Conservation (phyloP, 2,329 filamentous ascomycete species). For the Ascochyta rabiei region DNA sequence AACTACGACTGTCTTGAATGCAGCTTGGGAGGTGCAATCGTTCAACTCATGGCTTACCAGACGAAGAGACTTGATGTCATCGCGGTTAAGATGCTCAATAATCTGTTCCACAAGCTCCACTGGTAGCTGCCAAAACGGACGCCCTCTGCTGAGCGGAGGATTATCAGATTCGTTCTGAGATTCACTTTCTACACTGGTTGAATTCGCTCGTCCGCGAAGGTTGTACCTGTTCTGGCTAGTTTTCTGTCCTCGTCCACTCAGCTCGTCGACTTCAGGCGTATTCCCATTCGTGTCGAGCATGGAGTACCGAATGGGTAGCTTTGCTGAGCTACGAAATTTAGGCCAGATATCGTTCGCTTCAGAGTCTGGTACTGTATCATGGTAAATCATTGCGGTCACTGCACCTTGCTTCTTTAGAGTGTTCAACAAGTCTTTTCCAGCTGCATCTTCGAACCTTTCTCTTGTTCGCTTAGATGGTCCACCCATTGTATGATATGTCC, state of each 20-base stretch:
- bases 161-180: not conserved
- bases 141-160: constrained; percentile 25
- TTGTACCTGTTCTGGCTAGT: not conserved
- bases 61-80: constrained; percentile 65
- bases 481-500: not conserved
- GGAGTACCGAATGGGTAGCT: constrained; percentile 35
- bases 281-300: constrained; percentile 18
- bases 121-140: constrained; percentile 56
- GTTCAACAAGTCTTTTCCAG: constrained; percentile 18
- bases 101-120: constrained; percentile 68
- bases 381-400: constrained; percentile 33
- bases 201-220: not conserved
- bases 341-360: constrained; percentile 47
- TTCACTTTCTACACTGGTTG: not conserved
- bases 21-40: constrained; percentile 60
- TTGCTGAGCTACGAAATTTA: constrained; percentile 34
- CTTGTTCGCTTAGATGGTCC: constrained; percentile 24
- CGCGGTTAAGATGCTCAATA: constrained; percentile 60
- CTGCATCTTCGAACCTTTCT: constrained; percentile 23
- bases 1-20: constrained; percentile 69
- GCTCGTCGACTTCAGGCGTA: not conserved
- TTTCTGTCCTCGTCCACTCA: not conserved
- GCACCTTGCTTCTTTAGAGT: constrained; percentile 29
- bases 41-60: constrained; percentile 67
- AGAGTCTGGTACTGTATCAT: constrained; percentile 21